Percentiles rank a stretch among this genome's conserved stretches.
Conservation (phyloP, 306 rosid species). For the Lathyrus tuberosus region DNA sequence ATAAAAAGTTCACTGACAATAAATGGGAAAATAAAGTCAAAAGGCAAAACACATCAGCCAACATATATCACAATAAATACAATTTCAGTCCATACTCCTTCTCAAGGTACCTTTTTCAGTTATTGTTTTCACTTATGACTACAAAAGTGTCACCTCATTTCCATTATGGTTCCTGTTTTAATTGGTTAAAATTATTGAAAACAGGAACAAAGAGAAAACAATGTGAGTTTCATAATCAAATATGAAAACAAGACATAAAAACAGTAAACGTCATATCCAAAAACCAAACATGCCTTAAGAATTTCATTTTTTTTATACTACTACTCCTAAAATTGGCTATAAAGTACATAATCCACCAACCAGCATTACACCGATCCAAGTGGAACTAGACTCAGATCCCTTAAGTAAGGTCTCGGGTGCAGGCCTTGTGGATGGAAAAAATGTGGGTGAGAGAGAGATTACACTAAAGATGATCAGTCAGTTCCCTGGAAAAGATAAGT, state of each 20-base stretch:
- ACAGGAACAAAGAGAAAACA: not conserved
- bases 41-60: slow-evolving; percentile 7
- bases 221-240: not conserved
- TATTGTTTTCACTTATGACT: slow-evolving; percentile 5
- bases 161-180: no score
- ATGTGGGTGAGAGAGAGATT: no score
- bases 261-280: not conserved
- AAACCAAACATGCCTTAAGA: not conserved
- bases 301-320: not conserved
- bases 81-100: not conserved
- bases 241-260: not conserved
- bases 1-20: no score
- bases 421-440: not conserved
- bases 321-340: slow-evolving; percentile 3
- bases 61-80: not conserved
- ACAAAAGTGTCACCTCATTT: slow-evolving; percentile 3
- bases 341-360: not conserved
- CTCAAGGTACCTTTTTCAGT: not conserved
- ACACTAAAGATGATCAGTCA: no score
- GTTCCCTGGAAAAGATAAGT: no score
- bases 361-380: not conserved
- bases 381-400: not conserved
- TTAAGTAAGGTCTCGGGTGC: not conserved
- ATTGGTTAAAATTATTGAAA: not conserved
- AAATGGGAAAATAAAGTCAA: slow-evolving; percentile 16